Evolutionary conservation across 176 grass and related monocot genomes (phyloP).

Genomic region (Urochloa ruziziensis): DNA sequence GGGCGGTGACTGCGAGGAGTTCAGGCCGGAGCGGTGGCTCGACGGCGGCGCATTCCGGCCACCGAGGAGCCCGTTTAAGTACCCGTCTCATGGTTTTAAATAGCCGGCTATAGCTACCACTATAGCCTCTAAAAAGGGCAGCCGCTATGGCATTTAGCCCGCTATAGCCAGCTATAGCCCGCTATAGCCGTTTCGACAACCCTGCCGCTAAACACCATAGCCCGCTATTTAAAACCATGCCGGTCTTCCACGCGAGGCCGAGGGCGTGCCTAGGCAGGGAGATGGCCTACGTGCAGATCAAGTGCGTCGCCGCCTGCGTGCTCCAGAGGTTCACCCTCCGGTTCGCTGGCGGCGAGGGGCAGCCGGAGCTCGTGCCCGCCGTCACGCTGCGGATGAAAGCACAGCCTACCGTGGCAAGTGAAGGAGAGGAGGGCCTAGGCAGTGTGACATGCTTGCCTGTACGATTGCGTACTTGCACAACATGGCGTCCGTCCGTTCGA

Average conservation of each 20-base stretch:
- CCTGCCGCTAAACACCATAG: too few species aligned
- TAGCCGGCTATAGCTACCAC: too few species aligned
- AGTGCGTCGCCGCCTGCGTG: background rate
- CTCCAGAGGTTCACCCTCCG: background rate
- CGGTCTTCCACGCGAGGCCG: slow-evolving; percentile 40
- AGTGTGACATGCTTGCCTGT: too few species aligned
- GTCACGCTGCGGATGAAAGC: background rate
- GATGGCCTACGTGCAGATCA: slow-evolving; percentile 1
- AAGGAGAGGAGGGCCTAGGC: background rate
- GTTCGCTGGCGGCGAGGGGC: slow-evolving; percentile 27
- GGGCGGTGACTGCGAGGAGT: slow-evolving; percentile 49
- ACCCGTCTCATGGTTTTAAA: too few species aligned
- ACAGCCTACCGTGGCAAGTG: background rate
- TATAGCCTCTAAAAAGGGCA: too few species aligned
- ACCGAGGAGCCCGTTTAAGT: slow-evolving; percentile 38
- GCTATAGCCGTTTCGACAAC: too few species aligned
- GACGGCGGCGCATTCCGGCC: slow-evolving; percentile 16
- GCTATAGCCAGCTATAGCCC: too few species aligned
- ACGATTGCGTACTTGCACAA: too few species aligned
- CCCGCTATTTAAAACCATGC: too few species aligned
- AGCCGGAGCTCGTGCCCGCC: slow-evolving; percentile 28
- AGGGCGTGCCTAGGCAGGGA: slow-evolving; percentile 56
- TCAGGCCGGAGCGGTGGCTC: slow-evolving; percentile 52
- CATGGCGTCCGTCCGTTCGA: too few species aligned
- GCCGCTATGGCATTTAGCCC: too few species aligned